phyloP scores from a whole-genome alignment of 2,329 filamentous ascomycete species.

The Parascedosporium putredinis region DNA sequence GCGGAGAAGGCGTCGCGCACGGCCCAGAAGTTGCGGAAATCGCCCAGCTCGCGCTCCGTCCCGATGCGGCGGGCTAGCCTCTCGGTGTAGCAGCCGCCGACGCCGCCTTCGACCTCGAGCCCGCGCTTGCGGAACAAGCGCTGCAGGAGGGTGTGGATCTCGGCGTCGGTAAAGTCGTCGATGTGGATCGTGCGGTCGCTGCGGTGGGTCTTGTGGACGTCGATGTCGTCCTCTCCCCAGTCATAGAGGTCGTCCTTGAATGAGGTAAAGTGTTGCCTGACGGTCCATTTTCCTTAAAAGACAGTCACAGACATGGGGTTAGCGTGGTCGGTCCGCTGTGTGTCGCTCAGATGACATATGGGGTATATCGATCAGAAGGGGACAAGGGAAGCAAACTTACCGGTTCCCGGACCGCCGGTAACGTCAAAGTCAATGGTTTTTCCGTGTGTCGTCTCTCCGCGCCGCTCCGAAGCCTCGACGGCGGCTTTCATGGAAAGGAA shows the following conservation, averaged over 20 bases:
- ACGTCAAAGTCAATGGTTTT: not conserved
- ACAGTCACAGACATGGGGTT: not conserved
- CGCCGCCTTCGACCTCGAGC: not conserved
- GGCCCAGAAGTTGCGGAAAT: not conserved
- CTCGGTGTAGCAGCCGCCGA: not conserved
- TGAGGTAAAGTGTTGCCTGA: not conserved
- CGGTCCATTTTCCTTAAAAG: not conserved
- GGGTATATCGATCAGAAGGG: too few species aligned
- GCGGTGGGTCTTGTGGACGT: not conserved
- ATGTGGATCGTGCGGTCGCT: not conserved
- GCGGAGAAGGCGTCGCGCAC: not conserved
- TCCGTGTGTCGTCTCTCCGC: not conserved
- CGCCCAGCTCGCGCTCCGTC: not conserved
- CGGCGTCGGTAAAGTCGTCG: not conserved
- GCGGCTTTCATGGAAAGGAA: slow-evolving; percentile 53
- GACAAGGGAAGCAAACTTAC: too few species aligned
- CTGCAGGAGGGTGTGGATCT: not conserved
- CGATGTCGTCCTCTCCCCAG: not conserved
- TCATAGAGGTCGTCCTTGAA: not conserved
- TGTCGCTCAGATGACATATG: too few species aligned
- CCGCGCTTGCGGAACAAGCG: not conserved
- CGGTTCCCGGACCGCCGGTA: not conserved
- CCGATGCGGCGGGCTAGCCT: not conserved
- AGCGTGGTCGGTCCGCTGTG: not conserved
- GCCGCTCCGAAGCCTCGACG: slow-evolving; percentile 42